Base-by-base conservation (phyloP, 192 early-diverging fungal genomes). In the Backusella tarrabulga region DNA sequence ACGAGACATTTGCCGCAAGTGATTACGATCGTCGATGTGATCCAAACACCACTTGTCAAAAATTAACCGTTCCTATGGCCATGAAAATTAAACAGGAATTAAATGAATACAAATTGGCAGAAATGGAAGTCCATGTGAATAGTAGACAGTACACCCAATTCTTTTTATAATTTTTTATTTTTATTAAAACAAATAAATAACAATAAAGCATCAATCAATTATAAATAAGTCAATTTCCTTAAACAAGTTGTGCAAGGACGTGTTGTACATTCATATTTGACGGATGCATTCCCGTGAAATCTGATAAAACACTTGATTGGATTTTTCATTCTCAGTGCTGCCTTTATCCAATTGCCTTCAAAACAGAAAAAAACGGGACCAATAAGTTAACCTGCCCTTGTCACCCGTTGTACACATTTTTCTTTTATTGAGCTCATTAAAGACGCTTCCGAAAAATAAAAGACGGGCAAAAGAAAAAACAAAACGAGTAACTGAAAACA, bases 1-100 rank as follows among this genome's bases (percentile, higher is more conserved):
- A 91, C 71, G 87, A 90, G 66, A 95, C 93, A 4, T 93, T 87
- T 83, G 86, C 91, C 32, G 82, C 89, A 2, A 83, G 84, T 19
- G 93, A 97, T 66, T 99, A 99, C 80, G 96, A 98, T 79, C 88
- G 96, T n/a, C 89, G 90, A 54, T 95, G 94, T 67, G 93, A 96
- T 83, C 82, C 88, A 3, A 89, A 94, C 56, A 87, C 91, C 12
- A 97, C 95, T 15, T 95, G 94, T 74, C 87, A 87, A 68, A 90
- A 93, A 68, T 81, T 99, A 1, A 98, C 97, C 4, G 91, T 95
- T 17, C 84, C 90, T 36, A 86, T 97, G 70, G 95, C 96, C 44
- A 91, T 94, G 74, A 83, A 85, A 76, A 98, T 99, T 82, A 93
- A 97, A 67, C 90, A 95, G 80, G 97, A 99, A 80, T 83, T 99